Base-by-base conservation (phyloP, 176 grass and related monocot genomes). In the Eleusine indica region DNA sequence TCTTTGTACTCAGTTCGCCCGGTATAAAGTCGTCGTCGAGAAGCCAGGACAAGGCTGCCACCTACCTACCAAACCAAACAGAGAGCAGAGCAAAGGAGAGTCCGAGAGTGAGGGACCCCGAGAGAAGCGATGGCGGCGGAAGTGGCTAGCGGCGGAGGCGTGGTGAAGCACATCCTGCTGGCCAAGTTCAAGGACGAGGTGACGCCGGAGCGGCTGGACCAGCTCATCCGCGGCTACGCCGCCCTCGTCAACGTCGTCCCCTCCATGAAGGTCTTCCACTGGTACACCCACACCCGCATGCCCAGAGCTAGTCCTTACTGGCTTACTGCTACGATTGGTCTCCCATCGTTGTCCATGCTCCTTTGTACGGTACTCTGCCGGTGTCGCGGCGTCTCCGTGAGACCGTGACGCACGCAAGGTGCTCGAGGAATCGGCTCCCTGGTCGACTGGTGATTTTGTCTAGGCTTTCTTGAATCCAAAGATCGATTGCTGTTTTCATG, bases 181-280 rank as follows among this genome's bases (percentile, higher is more conserved):
- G 92, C 86, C 60, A 76, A 72, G 48, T 94, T 97, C 92, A 97
- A 94, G 86, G 81, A 87, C 13, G 90, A 91, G 18, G 86, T 97
- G 74, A 84, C 88, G 35, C 90, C 60, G 39, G 92, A 91, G 72
- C 63, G 66, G 37, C 42, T 89, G 62, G 84, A 86, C 22, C 66
- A 89, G 66, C 88, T 94, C 65, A 86, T 97, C 90, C 35, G 74
- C 38, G 90, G 88, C 48, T 97, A 94, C 75, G 92, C 90, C 79
- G 94, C 76, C 66, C 95, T 97, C 75, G 88, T 97, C 81, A 40
- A 61, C 61, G 61, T 73, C 43, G 46, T 97, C 78, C 89, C 85
- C 11, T 84, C 92, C 90, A 94, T 97, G 95, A 97, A 93, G 49
- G 86, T 75, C 70, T 97, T 97, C 78, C 90, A 94, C 61, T 97